Conservation (phyloP, 352 stramenopile genomes). For the Pythium chondricola region DNA sequence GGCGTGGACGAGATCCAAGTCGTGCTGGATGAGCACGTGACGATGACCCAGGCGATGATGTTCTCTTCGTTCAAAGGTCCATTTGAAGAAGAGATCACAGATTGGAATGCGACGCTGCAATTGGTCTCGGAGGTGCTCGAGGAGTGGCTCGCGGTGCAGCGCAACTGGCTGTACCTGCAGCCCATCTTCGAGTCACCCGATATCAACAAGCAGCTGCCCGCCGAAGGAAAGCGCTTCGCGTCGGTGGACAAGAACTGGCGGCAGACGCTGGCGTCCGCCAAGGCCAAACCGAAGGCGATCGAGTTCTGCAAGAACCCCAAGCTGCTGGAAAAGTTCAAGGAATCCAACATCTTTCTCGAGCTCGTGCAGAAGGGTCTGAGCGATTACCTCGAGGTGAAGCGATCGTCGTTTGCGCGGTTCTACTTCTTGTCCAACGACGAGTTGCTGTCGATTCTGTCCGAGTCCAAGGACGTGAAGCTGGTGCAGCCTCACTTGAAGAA, state of each 20-base stretch:
- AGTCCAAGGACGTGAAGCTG: conserved; percentile 90
- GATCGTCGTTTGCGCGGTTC: conserved; percentile 88
- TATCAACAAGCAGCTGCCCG: conserved; percentile 95
- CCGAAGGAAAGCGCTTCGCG: conserved; percentile 91
- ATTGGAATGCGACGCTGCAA: conserved; percentile 90
- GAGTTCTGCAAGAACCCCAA: conserved; percentile 92
- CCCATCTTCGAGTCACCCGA: conserved; percentile 95
- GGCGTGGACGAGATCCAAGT: conserved; percentile 92
- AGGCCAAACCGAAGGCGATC: conserved; percentile 84
- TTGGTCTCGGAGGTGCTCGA: conserved; percentile 92
- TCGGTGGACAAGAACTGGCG: conserved; percentile 96
- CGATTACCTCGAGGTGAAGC: conserved; percentile 91
- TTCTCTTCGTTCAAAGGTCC: conserved; percentile 94
- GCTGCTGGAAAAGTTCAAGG: conserved; percentile 90
- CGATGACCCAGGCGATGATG: conserved; percentile 95
- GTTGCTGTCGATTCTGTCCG: conserved; percentile 89
- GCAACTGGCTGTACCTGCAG: conserved; percentile 94
- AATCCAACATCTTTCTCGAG: conserved; percentile 94
- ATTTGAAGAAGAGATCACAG: conserved; percentile 91
- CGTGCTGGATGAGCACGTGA: conserved; percentile 94
- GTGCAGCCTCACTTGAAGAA: conserved; percentile 94
- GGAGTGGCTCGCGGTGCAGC: conserved; percentile 93
- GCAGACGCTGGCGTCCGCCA: conserved; percentile 81
- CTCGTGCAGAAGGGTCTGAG: conserved; percentile 89
- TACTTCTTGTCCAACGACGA: conserved; percentile 95